Evolutionary conservation across 257 asterid species (phyloP), one percentile per base, ranked within the genome.

Genomic region (Dorcoceras hygrometricum): DNA sequence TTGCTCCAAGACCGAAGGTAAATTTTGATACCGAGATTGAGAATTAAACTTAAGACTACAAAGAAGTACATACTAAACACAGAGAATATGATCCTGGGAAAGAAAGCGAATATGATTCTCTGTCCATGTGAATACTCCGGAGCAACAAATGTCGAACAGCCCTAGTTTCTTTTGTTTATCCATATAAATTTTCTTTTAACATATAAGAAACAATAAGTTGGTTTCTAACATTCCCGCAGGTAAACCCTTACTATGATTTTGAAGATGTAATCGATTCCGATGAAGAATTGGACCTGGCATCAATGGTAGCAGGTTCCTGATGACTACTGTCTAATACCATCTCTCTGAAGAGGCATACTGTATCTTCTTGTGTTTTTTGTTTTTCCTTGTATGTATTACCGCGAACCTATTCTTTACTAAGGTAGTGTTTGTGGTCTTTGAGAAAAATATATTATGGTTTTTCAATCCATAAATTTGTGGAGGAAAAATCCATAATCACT

Each of bases 1-100:
- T 93, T 77, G 73, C 88, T 72, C 99, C 99, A 53, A 86, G 99
- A 70, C 96, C 99, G 22, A 78, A 78, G 97, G 99, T 94, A 53
- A 79, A 48, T 3, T 29, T 61, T 69, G 66, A 59, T 39, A 62
- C 63, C 63, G 51, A 48, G 29, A 18, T 24, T 5, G 9, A 31
- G 72, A 53, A 25, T 19, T 53, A 24, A 55, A 23, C 25, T 51
- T 43, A 20, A 31, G 57, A 60, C 63, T 46, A 36, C 34, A 43
- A 61, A 8, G 60, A 24, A 19, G 36, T 60, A 63, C 55, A 65
- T 48, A 18, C 64, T 16, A 25, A 1, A 18, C 19, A 46, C 65
- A 65, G 67, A 62, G 25, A 23, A 60, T 27, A 22, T 58, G 50
- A 23, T 11, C 2, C 9, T 36, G 16, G 16, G 46, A n/a, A n/a